Evolutionary conservation across 2,329 filamentous ascomycete species (phyloP), one percentile per base, ranked within the genome.

Genomic region (Colletotrichum australisinense): DNA sequence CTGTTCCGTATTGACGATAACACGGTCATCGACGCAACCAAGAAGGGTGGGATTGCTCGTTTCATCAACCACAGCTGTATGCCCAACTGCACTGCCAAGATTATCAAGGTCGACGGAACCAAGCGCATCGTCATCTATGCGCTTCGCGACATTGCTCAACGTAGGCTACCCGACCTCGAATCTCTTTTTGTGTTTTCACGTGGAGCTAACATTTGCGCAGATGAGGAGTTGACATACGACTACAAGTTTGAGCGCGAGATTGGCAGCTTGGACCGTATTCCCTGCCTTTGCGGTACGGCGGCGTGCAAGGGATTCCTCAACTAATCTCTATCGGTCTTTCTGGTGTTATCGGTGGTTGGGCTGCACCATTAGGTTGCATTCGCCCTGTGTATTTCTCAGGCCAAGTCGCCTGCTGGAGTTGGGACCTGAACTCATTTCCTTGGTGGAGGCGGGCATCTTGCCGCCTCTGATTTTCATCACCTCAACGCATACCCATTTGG

Each of bases 201-300:
- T 19, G 63, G 68, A 69, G 74, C 80, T 80, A 75, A 81, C 76
- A 38, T 65, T 69, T 69, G 63, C 66, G 74, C 80, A 99, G 97
- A 98, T 82, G 97, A 99, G 85, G 97, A 99, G 87, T 92, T 99
- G 82, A 99, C 97, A 2, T 99, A 99, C 86, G 97, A 99, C 87
- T 99, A 99, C 90, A 99, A 99, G 84, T 99, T 99, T 83, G 97
- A 99, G 86, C 94, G 97, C 78, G 97, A 99, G 84, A 94, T 97
- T 80, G 95, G 95, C 79, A 97, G 95, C 78, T 91, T 95, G 75
- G 97, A 99, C 83, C 94, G 97, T 76, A 98, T 99, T 78, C 97
- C 97, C 63, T 99, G 97, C 87, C 92, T 99, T 63, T 99, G 97
- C 83, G 97, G 97, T 73, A 98, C 96, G 56, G 92, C 95, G 35